These are phyloP conservation scores for Hippophae rhamnoides DNA, from an alignment of 306 rosid species.

Conservation along the genomic window DNA sequence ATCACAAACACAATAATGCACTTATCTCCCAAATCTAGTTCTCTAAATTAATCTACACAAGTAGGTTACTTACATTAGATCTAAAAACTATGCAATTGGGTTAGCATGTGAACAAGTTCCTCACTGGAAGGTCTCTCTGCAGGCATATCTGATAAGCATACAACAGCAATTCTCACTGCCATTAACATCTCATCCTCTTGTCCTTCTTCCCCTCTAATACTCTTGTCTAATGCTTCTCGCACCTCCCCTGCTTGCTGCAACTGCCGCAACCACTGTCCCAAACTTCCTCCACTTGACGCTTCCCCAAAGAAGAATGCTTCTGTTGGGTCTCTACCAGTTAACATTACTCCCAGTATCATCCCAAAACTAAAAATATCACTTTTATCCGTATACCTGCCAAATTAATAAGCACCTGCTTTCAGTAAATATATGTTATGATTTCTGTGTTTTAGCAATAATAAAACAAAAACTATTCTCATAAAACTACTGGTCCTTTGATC, in stretches of 20 bases:
- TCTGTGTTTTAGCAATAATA: background rate
- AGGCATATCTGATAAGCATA: conserved; percentile 80
- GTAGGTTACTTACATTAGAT: conserved; percentile 18
- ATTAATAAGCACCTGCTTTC: conserved; percentile 10
- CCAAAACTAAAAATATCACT: conserved; percentile 95
- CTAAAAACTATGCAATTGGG: conserved; percentile 94
- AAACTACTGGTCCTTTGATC: too few species aligned
- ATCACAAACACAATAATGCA: conserved; percentile 19
- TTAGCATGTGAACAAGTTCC: conserved; percentile 96
- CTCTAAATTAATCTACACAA: conserved; percentile 21
- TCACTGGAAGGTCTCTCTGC: conserved; percentile 94
- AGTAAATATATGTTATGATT: background rate
- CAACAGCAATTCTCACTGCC: conserved; percentile 91
- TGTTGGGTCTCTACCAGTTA: conserved; percentile 69
- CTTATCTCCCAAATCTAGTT: conserved; percentile 9
- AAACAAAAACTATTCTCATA: background rate
- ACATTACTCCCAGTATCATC: conserved; percentile 63
- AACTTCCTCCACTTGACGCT: conserved; percentile 61
- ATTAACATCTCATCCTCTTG: conserved; percentile 97
- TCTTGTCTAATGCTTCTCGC: conserved; percentile 70
- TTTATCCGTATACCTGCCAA: conserved; percentile 73
- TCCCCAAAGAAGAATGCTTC: conserved; percentile 74
- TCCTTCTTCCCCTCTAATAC: conserved; percentile 71
- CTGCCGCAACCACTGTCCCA: conserved; percentile 76
- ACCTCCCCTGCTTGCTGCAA: conserved; percentile 81